These are phyloP conservation scores for Candida ulmi DNA, from an alignment of 805 yeast species.

Conservation along the genomic window DNA sequence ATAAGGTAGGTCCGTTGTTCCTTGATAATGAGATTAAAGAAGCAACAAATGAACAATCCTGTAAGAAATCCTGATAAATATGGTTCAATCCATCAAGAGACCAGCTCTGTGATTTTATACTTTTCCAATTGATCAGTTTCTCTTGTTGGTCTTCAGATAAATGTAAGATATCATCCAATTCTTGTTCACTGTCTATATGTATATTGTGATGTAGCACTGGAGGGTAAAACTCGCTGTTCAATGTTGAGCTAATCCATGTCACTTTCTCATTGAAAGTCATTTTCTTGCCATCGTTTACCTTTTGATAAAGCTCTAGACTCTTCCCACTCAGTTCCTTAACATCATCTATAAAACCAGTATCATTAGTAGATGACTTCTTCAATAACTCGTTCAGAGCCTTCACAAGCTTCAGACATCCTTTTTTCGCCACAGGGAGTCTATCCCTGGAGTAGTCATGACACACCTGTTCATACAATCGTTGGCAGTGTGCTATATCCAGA, in stretches of 20 bases:
- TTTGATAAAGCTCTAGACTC: neutral
- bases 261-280: neutral
- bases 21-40: slow-evolving; percentile 48
- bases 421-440: neutral
- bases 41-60: slow-evolving; percentile 75
- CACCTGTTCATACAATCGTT: neutral
- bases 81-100: slow-evolving; percentile 18
- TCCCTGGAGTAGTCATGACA: neutral
- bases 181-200: neutral
- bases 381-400: neutral
- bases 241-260: slow-evolving; percentile 1
- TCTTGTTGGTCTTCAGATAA: slow-evolving; percentile 12
- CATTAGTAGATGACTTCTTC: neutral
- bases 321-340: neutral
- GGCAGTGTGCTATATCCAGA: neutral
- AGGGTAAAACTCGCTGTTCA: slow-evolving; percentile 2
- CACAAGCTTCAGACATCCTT: slow-evolving; percentile 1
- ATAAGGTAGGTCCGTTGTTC: slow-evolving; percentile 9
- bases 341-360: slow-evolving; percentile 2
- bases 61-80: slow-evolving; percentile 44
- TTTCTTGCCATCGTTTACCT: neutral
- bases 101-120: slow-evolving; percentile 12
- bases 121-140: slow-evolving; percentile 7
- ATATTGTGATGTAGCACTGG: neutral
- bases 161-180: slow-evolving; percentile 2